Percentiles rank a stretch among this genome's conserved stretches.
phyloP scores from a whole-genome alignment of 164 flowering plant species.

The Vitis rotundifolia region DNA sequence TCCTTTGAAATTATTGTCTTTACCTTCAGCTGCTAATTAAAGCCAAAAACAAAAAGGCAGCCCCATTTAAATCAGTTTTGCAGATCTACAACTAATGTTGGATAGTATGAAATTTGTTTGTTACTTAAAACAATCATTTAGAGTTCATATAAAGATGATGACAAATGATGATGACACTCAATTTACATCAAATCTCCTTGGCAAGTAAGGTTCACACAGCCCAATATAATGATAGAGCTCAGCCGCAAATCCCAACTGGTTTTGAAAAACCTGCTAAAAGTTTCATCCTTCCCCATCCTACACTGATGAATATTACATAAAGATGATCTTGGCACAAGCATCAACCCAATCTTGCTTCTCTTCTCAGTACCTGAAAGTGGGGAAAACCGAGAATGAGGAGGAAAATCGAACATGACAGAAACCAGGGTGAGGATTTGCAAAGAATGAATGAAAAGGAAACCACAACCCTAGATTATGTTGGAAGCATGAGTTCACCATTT shows the following conservation, averaged over 20 bases:
- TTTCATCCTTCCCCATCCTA: not conserved
- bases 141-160: no score
- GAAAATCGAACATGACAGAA: not conserved
- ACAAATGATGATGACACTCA: no score
- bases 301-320: not conserved
- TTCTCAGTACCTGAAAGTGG: constrained; percentile 55
- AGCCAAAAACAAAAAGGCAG: no score
- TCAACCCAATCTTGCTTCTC: constrained; percentile 77
- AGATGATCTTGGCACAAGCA: not conserved
- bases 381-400: not conserved
- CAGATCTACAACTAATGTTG: no score
- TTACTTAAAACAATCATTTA: no score
- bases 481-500: not conserved
- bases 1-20: no score
- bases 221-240: no score
- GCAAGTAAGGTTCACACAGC: no score
- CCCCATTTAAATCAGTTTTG: no score
- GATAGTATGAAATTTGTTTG: no score
- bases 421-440: not conserved
- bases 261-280: constrained; percentile 2
- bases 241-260: not conserved
- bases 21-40: no score
- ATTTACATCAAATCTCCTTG: no score
- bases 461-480: not conserved
- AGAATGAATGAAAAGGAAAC: not conserved